These are phyloP conservation scores for Hypoxylon lienhwacheense DNA, from an alignment of 495 filamentous ascomycete genomes.

Conservation along the genomic window DNA sequence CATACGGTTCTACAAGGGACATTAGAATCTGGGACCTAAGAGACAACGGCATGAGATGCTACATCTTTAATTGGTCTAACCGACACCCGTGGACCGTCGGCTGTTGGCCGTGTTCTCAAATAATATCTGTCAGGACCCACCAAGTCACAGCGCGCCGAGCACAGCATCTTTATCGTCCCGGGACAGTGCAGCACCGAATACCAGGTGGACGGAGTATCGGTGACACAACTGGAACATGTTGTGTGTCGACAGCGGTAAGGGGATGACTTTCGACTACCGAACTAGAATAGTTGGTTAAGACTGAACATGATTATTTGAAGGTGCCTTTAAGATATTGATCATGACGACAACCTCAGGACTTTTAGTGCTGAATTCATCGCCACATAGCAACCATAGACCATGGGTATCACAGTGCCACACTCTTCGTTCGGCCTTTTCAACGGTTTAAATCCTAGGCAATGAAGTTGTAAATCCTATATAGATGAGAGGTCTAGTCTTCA, in stretches of 20 bases:
- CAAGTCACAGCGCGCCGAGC: constrained; percentile 21
- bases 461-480: too few species aligned
- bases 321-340: too few species aligned
- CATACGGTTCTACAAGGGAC: neutral
- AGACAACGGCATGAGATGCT: neutral
- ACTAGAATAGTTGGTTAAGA: neutral
- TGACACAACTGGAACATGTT: constrained; percentile 23
- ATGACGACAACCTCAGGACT: too few species aligned
- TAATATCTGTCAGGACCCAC: constrained; percentile 25
- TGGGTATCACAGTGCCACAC: too few species aligned
- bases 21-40: neutral
- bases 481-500: too few species aligned
- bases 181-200: constrained; percentile 32
- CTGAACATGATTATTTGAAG: neutral
- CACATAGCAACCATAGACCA: too few species aligned
- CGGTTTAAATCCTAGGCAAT: too few species aligned
- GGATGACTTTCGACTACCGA: constrained; percentile 5
- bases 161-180: constrained; percentile 28
- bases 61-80: neutral
- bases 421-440: too few species aligned
- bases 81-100: constrained; percentile 19
- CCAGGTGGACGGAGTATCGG: constrained; percentile 28
- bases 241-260: constrained; percentile 21
- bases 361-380: too few species aligned
- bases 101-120: constrained; percentile 17